Base-by-base conservation (phyloP, 768 basidiomycete genomes). In the Lactarius hatsudake region DNA sequence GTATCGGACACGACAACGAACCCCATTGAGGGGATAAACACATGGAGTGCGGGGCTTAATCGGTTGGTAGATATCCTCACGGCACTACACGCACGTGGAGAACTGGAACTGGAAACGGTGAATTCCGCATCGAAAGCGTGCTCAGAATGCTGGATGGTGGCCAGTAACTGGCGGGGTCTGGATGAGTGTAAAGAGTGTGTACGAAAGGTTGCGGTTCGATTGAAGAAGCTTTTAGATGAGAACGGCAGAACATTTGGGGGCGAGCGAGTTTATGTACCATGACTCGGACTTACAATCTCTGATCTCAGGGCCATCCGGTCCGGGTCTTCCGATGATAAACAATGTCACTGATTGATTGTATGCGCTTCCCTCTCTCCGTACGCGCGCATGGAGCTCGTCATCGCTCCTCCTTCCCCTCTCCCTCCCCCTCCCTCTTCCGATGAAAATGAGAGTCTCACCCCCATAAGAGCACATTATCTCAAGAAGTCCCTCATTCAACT, bases 401-500 rank as follows among this genome's bases (percentile, higher is more conserved):
- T 32, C 12, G 48, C 12, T 13, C 54, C 30, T 54, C 13, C 32
- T 20, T 32, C 18, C 45, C 30, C 55, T 38, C 56, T 20, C 15
- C 3, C 34, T 1, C 26, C 51, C 28, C 6, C 56, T 51, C 10
- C 30, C 23, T 5, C n/a, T 18, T 36, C 54, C 51, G 45, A 28
- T 30, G 42, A 63, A 23, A 53, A 69, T 12, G 64, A 69, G 26
- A n/a, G 42, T 5, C 86, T 98, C 59, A 93, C 94, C 1, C 93
- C 96, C 15, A 80, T 96, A 58, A 89, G 96, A 53, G 94, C 96
- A 5, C 97, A 99, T 75, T 99, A 99, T 78, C 91, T 99, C 76
- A 99, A 98, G 82, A 98, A 98, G 78, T 85, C 93, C 20, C 87
- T 99, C 64, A 83, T 98, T 54, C 86, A 90, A 71, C 87, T 98